Evolutionary conservation across 2,329 filamentous ascomycete genomes (phyloP), one percentile per base, ranked within the genome.

Genomic region (Botrytis aclada): DNA sequence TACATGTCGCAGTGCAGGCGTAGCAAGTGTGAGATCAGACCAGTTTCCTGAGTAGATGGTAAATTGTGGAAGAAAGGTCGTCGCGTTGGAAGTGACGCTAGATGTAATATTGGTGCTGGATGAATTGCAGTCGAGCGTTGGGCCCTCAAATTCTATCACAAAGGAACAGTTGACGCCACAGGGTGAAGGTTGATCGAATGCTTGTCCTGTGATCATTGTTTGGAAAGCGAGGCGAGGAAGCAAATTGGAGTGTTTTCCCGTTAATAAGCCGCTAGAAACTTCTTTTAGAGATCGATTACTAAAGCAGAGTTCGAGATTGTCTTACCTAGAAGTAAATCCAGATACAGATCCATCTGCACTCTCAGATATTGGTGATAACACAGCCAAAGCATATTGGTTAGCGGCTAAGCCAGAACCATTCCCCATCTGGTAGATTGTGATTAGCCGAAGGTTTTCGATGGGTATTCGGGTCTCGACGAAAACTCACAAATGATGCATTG

Each of bases 401-500:
- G 75, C 75, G 22, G 74, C 76, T 1, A 67, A 25, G 1, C 75
- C 76, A 39, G 74, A 77, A 22, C 73, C 73, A 60, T 77, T 78
- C 20, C 77, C 76, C 75, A 79, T 78, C 75, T 78, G 67, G 16
- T 54, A 45, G 41, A 45, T 18, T n/a, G 34, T 43, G 2, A 14
- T 67, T 34, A 61, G 66, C 32, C 39, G 34, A 18, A 8, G 3
- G 22, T 18, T 14, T 9, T 25, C 6, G 16, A 39, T 25, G 20
- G 14, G 5, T 3, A 20, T 22, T n/a, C 41, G 20, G 22, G 29
- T 16, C 12, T n/a, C n/a, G 34, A 29, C 12, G 29, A 43, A 39
- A 29, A 74, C 75, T 69, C 64, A 78, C 75, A 72, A 76, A 78
- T 16, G 77, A 76, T 34, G 75, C 73, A 67, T 78, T 76, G n/a